Base-by-base conservation (phyloP, 768 basidiomycete species). In the Phanerochaete sordida region DNA sequence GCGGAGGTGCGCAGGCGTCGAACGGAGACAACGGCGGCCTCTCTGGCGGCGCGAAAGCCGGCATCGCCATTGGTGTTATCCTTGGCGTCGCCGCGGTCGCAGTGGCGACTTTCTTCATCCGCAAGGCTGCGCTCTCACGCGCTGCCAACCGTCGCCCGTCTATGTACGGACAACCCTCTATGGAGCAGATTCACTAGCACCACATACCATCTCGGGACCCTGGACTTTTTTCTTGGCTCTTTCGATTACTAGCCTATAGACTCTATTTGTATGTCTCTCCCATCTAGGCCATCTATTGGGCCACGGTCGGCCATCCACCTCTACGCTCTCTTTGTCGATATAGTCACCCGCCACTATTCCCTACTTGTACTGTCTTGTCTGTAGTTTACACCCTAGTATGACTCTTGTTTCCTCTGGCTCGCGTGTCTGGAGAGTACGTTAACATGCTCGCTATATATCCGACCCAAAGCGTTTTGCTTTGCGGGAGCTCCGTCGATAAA, bases 31-130 rank as follows among this genome's bases (percentile, higher is more conserved):
- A 62, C n/a, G 56, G 61, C 28, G 66, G 64, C 37, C 59, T 69
- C 19, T 76, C 77, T 0, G 65, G 75, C n/a, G 75, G 73, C 24
- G 72, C 69, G 21, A 76, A 73, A 57, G 78, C 73, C 7, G 84
- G 79, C 0, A 77, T 88, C 48, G 78, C 79, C 15, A 57, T 87
- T 51, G 86, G 83, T 13, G 74, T 84, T 50, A 69, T 84, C 23
- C 37, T 75, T 4, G 84, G 79, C 11, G 64, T 88, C 9, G 54
- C 78, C 13, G 70, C 74, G 6, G 60, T 82, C 44, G 81, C 69
- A 1, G 63, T 74, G 1, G 63, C 67, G 3, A 71, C 77, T 2
- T 85, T 77, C 76, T 79, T 80, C 56, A 66, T 85, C 37, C 78
- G 84, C 13, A 81, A 70, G 65, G 75, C 79, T 78, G 77, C 78